Evolutionary conservation across 441 rosid genomes (phyloP), one percentile per base, ranked within the genome.

Genomic region (Populus trichocarpa): DNA sequence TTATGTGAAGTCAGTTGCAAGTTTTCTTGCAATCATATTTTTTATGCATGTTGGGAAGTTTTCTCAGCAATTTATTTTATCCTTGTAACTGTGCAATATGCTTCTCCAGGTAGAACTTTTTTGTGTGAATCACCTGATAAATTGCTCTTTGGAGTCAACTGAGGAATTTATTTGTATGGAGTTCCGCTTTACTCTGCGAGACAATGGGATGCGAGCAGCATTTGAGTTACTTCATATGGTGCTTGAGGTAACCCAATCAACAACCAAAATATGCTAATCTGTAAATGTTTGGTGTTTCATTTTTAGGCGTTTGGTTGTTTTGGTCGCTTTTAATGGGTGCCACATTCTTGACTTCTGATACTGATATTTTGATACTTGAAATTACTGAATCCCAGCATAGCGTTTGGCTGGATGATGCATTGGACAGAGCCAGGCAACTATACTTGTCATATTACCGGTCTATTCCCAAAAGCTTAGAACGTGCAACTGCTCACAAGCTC

Each of bases 221-320:
- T 97, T 97, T 88, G 97, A 97, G 88, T 84, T 97, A 75, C 99
- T 97, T 79, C 99, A 97, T 83, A 97, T 97, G 99, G 99, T 97
- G 83, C 99, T 97, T 77, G 98, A 95, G 99, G 99, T 96, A 46
- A 91, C 32, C 76, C 46, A 61, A 20, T 35, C 61, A 75, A 65
- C 77, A 67, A 71, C 77, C 53, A 67, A 72, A 64, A 20, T 72
- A 32, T 71, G 73, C 57, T 50, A 46, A 38, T 71, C 65, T 35
- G 71, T 36, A 18, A 38, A 68, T 36, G 36, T 57, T 68, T 61
- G 25, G 46, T 22, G 40, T 77, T 70, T 77, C 63, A 46, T 69
- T 78, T 79, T 26, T 28, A 69, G 26, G 50, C 25, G 22, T 22
- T 70, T 59, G 6, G 14, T 9, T 75, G 20, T 26, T 40, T 14